Evolutionary conservation across 768 basidiomycete species (phyloP), one percentile per base, ranked within the genome.

Genomic region (Russula compacta): DNA sequence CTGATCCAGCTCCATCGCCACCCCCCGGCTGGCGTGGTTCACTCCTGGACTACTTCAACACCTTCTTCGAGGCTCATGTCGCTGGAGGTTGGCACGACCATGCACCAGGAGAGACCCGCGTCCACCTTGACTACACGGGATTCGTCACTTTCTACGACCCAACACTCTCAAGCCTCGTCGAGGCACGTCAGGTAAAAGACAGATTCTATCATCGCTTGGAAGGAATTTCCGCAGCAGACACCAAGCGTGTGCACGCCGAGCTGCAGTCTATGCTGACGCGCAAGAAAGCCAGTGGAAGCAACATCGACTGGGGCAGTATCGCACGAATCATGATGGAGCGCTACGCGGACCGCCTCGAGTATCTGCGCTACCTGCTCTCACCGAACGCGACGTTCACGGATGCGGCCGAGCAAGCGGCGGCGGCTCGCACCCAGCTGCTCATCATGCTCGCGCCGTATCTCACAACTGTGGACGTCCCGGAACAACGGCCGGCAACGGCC

Each of bases 121-220:
- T 79, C n/a, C 61, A 71, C 21, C 69, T 78, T 19, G 78, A 80
- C 66, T 72, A 76, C 47, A 66, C 76, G 3, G 71, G 75, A 14
- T 59, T 76, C 14, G 63, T 80, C 17, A 77, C 78, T 0, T 76
- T 80, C 57, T 80, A 79, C 63, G 78, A 81, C 61, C 70, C 70
- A 2, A 56, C 54, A 0, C 68, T 76, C 7, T 73, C 75, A 1
- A 75, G 72, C 54, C 71, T 81, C 11, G 69, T 75, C 42, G 61
- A 47, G 0, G 59, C 65, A 6, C 70, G 78, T 1, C 53, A 65
- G 1, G 70, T 67, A 4, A 66, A 73, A 55, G 69, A 73, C 24
- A 68, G 77, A 10, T 69, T 72, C 65, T 64, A 72, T 24, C 75
- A 79, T 56, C 72, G 75, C 9, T 48, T 77, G 15, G 63, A 67